A percentile compares a stretch with the other conserved stretches of the same genome.
phyloP scores from a whole-genome alignment of 768 basidiomycete genomes.

The Neoboletus brunneissimus region DNA sequence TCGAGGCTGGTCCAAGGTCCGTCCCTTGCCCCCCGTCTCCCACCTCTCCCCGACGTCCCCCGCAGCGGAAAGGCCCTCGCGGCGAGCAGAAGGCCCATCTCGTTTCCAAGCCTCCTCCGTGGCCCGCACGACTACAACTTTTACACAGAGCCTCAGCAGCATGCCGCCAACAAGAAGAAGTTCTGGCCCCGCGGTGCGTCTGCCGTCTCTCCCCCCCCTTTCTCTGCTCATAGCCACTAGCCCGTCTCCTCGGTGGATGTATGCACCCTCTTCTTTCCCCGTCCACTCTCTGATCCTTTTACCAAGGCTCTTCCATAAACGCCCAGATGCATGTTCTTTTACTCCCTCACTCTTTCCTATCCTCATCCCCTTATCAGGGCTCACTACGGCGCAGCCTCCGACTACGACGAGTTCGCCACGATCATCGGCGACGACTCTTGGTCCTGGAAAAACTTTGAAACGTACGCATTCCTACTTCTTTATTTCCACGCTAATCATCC shows the following conservation, averaged over 20 bases:
- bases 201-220: too few species aligned
- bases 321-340: slow-evolving; percentile 42
- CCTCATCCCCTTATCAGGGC: slow-evolving; percentile 30
- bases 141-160: slow-evolving; percentile 53
- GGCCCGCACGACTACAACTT: slow-evolving; percentile 51
- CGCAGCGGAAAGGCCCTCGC: slow-evolving; percentile 43
- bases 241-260: slow-evolving; percentile 73
- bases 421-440: slow-evolving; percentile 55
- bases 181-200: slow-evolving; percentile 66
- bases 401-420: slow-evolving; percentile 65
- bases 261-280: slow-evolving; percentile 27
- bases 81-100: slow-evolving; percentile 44
- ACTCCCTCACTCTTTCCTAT: background rate
- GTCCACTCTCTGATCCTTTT: background rate
- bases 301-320: slow-evolving; percentile 60
- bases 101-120: slow-evolving; percentile 41
- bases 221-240: slow-evolving; percentile 34
- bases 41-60: background rate
- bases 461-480: slow-evolving; percentile 32
- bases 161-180: slow-evolving; percentile 44
- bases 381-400: slow-evolving; percentile 64
- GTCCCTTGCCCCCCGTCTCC: background rate
- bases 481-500: background rate
- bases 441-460: slow-evolving; percentile 50
- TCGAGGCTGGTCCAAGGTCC: slow-evolving; percentile 48